phyloP scores from a whole-genome alignment of 139 green algal species.

The Zygnema cylindricum region DNA sequence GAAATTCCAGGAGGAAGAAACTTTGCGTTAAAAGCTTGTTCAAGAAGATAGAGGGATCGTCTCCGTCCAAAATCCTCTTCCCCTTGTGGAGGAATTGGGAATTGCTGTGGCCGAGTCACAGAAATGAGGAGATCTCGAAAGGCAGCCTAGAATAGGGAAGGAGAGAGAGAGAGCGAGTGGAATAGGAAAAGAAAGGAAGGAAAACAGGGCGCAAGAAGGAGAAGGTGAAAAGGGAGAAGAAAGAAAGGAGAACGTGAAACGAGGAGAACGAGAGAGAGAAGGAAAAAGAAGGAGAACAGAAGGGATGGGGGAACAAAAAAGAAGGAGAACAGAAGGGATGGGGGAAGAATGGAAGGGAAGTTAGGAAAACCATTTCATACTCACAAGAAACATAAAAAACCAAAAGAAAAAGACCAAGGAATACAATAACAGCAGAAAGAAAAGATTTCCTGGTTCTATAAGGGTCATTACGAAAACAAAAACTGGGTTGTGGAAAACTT shows the following conservation, averaged over 20 bases:
- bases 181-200: background rate
- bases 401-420: conserved; percentile 1
- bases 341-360: background rate
- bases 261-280: background rate
- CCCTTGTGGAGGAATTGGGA: background rate
- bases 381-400: background rate
- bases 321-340: background rate
- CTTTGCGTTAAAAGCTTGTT: background rate
- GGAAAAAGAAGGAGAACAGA: background rate
- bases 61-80: background rate
- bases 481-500: no score
- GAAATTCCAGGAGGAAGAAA: background rate
- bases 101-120: background rate
- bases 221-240: background rate
- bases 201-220: background rate
- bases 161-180: background rate
- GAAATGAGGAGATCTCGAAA: background rate
- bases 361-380: no score
- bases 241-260: background rate
- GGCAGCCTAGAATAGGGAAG: background rate
- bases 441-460: no score
- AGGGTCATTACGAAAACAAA: no score
- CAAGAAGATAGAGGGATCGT: background rate
- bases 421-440: no score
- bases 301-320: background rate